Evolutionary conservation across 805 yeast genomes (phyloP), one percentile per base, ranked within the genome.

Genomic region (Candida ascalaphidarum): DNA sequence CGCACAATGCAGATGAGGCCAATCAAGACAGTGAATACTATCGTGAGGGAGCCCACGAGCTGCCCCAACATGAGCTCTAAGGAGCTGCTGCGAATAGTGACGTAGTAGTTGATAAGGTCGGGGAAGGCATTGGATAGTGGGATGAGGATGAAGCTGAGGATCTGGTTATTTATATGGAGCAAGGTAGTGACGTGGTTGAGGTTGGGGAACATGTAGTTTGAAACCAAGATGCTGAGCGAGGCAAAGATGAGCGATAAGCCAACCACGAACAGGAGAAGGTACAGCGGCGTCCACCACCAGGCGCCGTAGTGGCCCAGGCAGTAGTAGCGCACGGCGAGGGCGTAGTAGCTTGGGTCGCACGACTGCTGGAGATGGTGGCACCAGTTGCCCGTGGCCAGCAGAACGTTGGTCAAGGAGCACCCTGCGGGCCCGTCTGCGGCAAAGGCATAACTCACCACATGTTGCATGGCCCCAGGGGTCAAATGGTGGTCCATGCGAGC

Each of bases 81-180:
- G 2, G 61, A 46, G 12, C 48, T 40, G 7, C 50, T 35, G 11
- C 38, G 33, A 12, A 61, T 37, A 5, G 57, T 45, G 17, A 51
- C 40, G 27, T 55, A 48, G 38, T 58, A 58, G 30, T 54, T 58
- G 12, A 59, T 35, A 14, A 61, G 40, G 35, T 61, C 68, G 8
- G 64, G 64, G 9, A 52, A 38, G 3, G 61, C 51, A 34, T 61
- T 61, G 14, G 58, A 41, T 8, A 58, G 36, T 1, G 68, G 68
- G 4, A 61, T 46, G 7, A 61, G 26, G 6, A 58, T 40, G 28
- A 48, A 57, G 27, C 59, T 48, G 22, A 61, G 35, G 22, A 58
- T 39, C 30, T 53, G 50, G 20, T 46, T 44, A 30, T 46, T 53
- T 4, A 58, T 39, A 1, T 43, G 32, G 4, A 55, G 31, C 3